phyloP scores from a whole-genome alignment of 2,329 filamentous ascomycete genomes.

The Monosporascus sp. region DNA sequence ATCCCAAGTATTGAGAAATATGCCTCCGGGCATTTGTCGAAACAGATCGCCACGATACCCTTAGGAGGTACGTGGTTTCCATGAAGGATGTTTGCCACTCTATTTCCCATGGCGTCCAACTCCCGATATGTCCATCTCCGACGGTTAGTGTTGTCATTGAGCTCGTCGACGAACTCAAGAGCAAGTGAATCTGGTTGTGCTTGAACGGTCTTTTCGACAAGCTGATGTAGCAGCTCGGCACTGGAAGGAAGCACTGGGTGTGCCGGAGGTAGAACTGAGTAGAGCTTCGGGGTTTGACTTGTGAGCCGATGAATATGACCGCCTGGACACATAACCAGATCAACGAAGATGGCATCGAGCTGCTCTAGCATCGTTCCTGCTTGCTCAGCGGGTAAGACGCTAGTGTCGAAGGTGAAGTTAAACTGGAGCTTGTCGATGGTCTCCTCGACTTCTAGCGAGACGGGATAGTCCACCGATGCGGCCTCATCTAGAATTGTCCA shows the following conservation, averaged over 20 bases:
- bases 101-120: constrained; percentile 66
- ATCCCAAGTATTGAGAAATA: constrained; percentile 79
- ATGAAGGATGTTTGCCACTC: constrained; percentile 62
- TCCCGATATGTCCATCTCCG: constrained; percentile 69
- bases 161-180: constrained; percentile 66
- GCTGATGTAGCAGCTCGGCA: constrained; percentile 65
- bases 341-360: constrained; percentile 61
- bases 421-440: constrained; percentile 47
- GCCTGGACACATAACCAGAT: constrained; percentile 49
- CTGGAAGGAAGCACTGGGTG: constrained; percentile 52
- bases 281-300: constrained; percentile 32
- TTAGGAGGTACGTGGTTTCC: constrained; percentile 46
- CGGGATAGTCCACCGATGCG: constrained; percentile 68
- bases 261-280: constrained; percentile 63
- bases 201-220: constrained; percentile 63
- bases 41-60: constrained; percentile 68
- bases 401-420: constrained; percentile 60
- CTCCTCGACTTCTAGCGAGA: constrained; percentile 77
- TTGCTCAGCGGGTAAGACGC: constrained; percentile 64
- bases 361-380: constrained; percentile 64
- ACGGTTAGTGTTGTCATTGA: constrained; percentile 43
- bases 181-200: constrained; percentile 57
- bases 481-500: constrained; percentile 64
- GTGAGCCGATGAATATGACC: constrained; percentile 35
- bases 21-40: constrained; percentile 80